A percentile compares a stretch with the other conserved stretches of the same genome.
Evolutionary conservation across 371 early-diverging fungal genomes (phyloP).

Genomic region (Mortierella sp.): DNA sequence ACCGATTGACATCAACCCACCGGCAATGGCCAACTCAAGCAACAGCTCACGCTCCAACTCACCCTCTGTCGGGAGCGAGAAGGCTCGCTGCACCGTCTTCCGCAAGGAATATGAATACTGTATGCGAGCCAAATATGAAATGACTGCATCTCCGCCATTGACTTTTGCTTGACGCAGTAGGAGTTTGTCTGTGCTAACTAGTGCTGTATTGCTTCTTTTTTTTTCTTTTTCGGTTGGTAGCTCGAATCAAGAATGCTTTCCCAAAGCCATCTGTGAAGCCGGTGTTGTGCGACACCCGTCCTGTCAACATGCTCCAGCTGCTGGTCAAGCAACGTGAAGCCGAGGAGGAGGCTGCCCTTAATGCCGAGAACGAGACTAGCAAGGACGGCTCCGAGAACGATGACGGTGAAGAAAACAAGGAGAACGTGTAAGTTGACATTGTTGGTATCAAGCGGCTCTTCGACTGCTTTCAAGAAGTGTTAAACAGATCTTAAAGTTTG

Average conservation of each 20-base stretch:
- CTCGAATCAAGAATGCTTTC: slow-evolving; percentile 32
- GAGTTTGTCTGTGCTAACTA: background rate
- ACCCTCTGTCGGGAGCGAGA: slow-evolving; percentile 40
- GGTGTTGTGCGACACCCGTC: slow-evolving; percentile 38
- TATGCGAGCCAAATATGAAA: background rate
- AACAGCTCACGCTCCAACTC: slow-evolving; percentile 45
- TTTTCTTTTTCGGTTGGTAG: slow-evolving; percentile 15
- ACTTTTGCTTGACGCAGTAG: background rate
- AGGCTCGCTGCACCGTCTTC: slow-evolving; percentile 54
- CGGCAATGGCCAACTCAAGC: slow-evolving; percentile 42
- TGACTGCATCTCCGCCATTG: background rate
- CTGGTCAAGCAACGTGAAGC: slow-evolving; percentile 41
- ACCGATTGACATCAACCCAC: background rate
- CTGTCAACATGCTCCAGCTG: slow-evolving; percentile 41
- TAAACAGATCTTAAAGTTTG: background rate
- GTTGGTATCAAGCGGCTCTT: background rate
- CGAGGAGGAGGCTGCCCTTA: slow-evolving; percentile 33
- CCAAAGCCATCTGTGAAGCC: slow-evolving; percentile 34
- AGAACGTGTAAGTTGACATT: slow-evolving; percentile 40
- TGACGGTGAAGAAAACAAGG: slow-evolving; percentile 50
- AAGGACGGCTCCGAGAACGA: slow-evolving; percentile 49
- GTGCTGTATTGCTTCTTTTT: background rate
- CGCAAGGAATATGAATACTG: slow-evolving; percentile 55
- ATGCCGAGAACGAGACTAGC: slow-evolving; percentile 42
- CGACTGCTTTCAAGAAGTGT: background rate